Evolutionary conservation across 1,284 basidiomycete genomes (phyloP).

Genomic region (Sanguinoderma infundibulare): DNA sequence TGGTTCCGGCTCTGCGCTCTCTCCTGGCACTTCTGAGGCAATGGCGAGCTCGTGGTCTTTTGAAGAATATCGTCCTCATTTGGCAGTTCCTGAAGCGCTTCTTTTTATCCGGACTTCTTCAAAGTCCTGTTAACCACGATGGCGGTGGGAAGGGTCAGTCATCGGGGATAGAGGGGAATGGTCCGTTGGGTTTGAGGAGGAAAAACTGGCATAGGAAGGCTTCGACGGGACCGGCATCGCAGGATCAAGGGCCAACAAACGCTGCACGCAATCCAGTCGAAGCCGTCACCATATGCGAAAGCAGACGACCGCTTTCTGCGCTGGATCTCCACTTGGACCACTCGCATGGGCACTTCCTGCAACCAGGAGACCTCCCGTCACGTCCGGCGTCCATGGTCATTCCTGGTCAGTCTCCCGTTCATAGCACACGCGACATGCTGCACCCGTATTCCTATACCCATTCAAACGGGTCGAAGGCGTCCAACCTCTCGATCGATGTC

Average conservation of each 20-base stretch:
- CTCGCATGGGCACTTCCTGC: slow-evolving; percentile 13
- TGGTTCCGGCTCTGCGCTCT: no score
- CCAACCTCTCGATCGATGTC: slow-evolving; percentile 16
- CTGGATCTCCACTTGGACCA: slow-evolving; percentile 19
- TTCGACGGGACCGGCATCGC: no score
- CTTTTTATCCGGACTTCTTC: no score
- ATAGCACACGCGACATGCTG: slow-evolving; percentile 2
- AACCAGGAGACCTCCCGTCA: slow-evolving; percentile 15
- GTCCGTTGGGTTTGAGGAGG: no score
- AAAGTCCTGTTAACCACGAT: no score
- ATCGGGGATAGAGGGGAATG: no score
- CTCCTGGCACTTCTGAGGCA: no score
- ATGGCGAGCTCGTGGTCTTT: no score
- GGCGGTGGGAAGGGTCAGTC: no score
- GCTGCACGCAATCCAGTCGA: not conserved
- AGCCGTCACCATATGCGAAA: slow-evolving; percentile 13
- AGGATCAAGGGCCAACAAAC: not conserved
- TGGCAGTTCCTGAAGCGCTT: no score
- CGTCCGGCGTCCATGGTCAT: slow-evolving; percentile 20
- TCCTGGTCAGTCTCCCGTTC: slow-evolving; percentile 14
- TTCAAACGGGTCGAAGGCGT: slow-evolving; percentile 20
- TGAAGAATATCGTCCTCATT: no score
- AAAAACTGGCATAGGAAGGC: no score
- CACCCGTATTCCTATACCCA: slow-evolving; percentile 20
- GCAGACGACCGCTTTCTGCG: slow-evolving; percentile 22